Percentiles rank a stretch among this genome's conserved stretches.
Conservation (phyloP, 2,329 filamentous ascomycete genomes). For the Pseudonectria foliicola region DNA sequence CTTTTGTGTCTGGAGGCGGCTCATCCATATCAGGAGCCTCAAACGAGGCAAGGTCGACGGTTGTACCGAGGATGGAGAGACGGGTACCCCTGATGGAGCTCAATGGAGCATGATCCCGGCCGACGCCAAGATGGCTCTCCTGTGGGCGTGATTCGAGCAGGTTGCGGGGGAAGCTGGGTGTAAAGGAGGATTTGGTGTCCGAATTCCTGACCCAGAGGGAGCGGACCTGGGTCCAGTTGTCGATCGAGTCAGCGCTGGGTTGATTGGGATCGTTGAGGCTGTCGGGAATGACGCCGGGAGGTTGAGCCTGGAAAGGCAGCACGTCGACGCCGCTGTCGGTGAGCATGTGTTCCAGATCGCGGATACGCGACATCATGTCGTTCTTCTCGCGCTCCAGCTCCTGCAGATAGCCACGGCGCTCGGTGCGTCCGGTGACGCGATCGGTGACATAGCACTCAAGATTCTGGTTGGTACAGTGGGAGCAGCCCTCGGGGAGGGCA, state of each 20-base stretch:
- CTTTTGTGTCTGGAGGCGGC: slow-evolving; percentile 29
- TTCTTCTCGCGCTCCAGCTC: slow-evolving; percentile 65
- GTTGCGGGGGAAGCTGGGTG: slow-evolving; percentile 25
- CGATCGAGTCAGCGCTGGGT: slow-evolving; percentile 14
- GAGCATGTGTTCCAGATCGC: slow-evolving; percentile 61
- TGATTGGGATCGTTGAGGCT: slow-evolving; percentile 18
- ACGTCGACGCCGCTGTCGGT: slow-evolving; percentile 54
- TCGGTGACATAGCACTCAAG: slow-evolving; percentile 80
- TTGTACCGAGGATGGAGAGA: slow-evolving; percentile 71
- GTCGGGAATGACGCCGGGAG: slow-evolving; percentile 17
- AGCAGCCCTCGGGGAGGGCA: slow-evolving; percentile 71
- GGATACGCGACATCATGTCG: slow-evolving; percentile 59
- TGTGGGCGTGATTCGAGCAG: slow-evolving; percentile 37
- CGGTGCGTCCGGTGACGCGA: slow-evolving; percentile 74
- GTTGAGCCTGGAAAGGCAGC: slow-evolving; percentile 36
- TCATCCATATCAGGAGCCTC: slow-evolving; percentile 60
- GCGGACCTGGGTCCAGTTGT: slow-evolving; percentile 27
- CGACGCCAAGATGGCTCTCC: slow-evolving; percentile 61
- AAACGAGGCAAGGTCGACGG: slow-evolving; percentile 71
- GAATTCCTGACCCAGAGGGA: slow-evolving; percentile 29
- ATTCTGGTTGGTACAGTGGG: slow-evolving; percentile 69
- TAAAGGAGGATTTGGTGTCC: slow-evolving; percentile 12
- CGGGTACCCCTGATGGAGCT: slow-evolving; percentile 70
- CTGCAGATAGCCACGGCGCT: slow-evolving; percentile 70
- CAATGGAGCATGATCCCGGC: slow-evolving; percentile 55